Base-by-base conservation (phyloP, 148 eudicot genomes). In the Fagopyrum homotropicum region DNA sequence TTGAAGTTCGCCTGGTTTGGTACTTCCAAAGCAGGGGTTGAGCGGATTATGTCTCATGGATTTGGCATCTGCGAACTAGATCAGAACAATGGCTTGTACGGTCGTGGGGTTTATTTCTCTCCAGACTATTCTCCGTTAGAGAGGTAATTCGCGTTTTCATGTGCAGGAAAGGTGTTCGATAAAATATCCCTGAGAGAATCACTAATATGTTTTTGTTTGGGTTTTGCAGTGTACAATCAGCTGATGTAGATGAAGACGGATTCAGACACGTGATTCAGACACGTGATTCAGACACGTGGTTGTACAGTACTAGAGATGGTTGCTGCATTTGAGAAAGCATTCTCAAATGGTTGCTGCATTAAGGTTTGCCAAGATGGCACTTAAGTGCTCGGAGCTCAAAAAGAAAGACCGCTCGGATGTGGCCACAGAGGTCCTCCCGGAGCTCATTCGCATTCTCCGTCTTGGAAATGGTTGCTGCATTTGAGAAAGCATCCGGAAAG, bases 221-320 rank as follows among this genome's bases (percentile, higher is more conserved):
- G 69, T n/a, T 57, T 45, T 72, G 49, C 89, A 93, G 97, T 80
- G 75, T 88, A 78, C 76, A 83, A 74, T 75, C 83, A 6, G 77
- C 91, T 47, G 66, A 60, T 10, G 59, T 71, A 4, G 93, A 88
- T 71, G 84, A 89, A 2, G 81, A 91, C 77, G 98, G 93, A 0
- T 22, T 94, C 16, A 86, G 77, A 57, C 93, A 88, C 69, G 57
- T 86, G 9, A 26, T 88, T 45, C 88, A n/a, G n/a, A n/a, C n/a
- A n/a, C n/a, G n/a, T n/a, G n/a, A n/a, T n/a, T n/a, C n/a, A n/a
- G n/a, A n/a, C n/a, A n/a, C n/a, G n/a, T n/a, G n/a, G n/a, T n/a
- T n/a, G n/a, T n/a, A n/a, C n/a, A n/a, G 98, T 93, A 75, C 87
- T 93, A 48, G 92, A 93, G 75, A 89, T 93, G 90, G 98, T 93